Base-by-base conservation (phyloP, 352 stramenopile genomes). In the Globisporangium camurandrum region DNA sequence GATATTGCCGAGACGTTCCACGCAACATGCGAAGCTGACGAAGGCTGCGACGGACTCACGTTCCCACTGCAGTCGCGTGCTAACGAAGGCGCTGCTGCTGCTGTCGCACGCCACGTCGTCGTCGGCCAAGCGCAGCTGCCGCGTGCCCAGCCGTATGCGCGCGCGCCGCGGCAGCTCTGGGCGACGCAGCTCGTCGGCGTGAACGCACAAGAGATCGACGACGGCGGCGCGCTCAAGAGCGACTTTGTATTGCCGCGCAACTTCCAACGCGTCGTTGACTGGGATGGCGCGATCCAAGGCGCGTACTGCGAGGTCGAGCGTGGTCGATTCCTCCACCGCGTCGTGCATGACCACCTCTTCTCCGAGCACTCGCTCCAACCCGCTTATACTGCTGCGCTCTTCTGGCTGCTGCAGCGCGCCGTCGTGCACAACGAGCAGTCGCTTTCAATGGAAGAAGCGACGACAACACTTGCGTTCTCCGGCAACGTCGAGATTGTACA, bases 201-300 rank as follows among this genome's bases (percentile, higher is more conserved):
- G 4, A 78, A 71, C 30, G 67, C 61, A n/a, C 69, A 77, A 40
- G 71, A 84, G 42, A 69, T 81, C 36, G 71, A 80, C 39, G 56
- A 44, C 38, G 68, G 64, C 22, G 61, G 71, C 14, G 67, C 65
- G 6, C 53, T 84, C 34, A 84, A 84, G 55, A 66, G 50, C 49
- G 71, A 84, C 50, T 70, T 84, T 40, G 57, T 84, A 24, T 79
- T 84, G 34, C 69, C 67, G 10, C 53, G 54, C 36, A 76, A 72
- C 49, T 84, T 84, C 53, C 27, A 46, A 1, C 59, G 74, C 36
- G 45, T 56, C 1, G 60, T 5, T 17, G 44, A 42, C 0, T 81
- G 69, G 69, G 57, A 54, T 11, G 47, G 54, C 19, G 39, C 39
- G 5, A 49, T 81, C 6, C 41, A 65, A 19, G 64, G 61, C 3